Base-by-base conservation (phyloP, 176 grass and related monocot genomes). In the Calamus simplicifolius region DNA sequence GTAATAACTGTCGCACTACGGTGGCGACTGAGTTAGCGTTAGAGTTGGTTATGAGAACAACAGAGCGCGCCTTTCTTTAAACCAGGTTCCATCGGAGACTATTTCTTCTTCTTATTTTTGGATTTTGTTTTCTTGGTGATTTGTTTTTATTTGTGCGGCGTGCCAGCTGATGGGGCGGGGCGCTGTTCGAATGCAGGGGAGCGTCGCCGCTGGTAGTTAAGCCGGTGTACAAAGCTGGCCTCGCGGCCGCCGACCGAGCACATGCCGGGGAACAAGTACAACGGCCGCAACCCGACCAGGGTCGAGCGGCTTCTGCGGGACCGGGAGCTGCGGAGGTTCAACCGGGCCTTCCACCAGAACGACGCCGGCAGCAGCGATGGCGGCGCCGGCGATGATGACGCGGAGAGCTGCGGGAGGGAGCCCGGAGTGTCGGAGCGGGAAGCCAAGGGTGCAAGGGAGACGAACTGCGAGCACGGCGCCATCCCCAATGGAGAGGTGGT, bases 271-370 rank as follows among this genome's bases (percentile, higher is more conserved):
- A 58, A 55, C 29, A 81, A 72, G 61, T 76, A 77, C 54, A 71
- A 30, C 28, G 7, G 38, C 62, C 15, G 61, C 29, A 81, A 62
- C 71, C 53, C 59, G 4, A 59, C 79, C 23, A 50, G 79, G 61
- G 67, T 82, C 16, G 79, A 77, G 67, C 55, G 79, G 50, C 21
- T 82, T 29, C 61, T 82, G 55, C 51, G 67, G 16, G 79, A 82
- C 1, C 66, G 79, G 30, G 79, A 77, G 19, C 55, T 77, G 27
- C 61, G 79, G 61, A 69, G 54, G 30, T 49, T 53, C 55, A 72
- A 15, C 49, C 61, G 67, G 19, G 27, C 59, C 14, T 48, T 14
- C 27, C 59, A 62, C 2, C 58, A 54, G 29, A 49, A 54, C 4
- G 58, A 53, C 12, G 50, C 19, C 3, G 19, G 59, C 18, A 49